Evolutionary conservation across 225 moss, liverwort and hornwort species (phyloP), one percentile per base, ranked within the genome.

Genomic region (Marchantia polymorpha): DNA sequence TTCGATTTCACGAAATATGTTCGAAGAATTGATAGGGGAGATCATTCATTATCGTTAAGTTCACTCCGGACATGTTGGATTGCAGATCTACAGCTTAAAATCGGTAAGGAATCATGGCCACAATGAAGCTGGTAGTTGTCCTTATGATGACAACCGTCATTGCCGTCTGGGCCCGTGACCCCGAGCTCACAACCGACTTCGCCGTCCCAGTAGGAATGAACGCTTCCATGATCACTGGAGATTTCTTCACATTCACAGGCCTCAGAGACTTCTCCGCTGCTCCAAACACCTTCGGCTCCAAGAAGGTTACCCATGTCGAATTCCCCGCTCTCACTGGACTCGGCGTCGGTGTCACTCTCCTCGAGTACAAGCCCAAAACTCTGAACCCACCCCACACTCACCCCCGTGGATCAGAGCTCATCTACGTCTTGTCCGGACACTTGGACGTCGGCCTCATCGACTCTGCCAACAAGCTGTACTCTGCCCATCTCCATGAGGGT

Each of bases 331-430:
- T 85, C 3, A 7, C 70, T 27, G 78, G 81, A 8, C 69, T 79
- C 55, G 78, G 85, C 0, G 69, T 82, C 4, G 73, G 77, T 10
- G 64, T 48, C 22, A 66, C 85, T 20, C 17, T 85, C 12, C 60
- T 85, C 52, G 51, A 69, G 23, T 85, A 74, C 60, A 49, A 66
- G 25, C 66, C 75, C 4, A 81, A 55, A 0, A 70, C 79, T 11
- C 13, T 82, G 55, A 83, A 82, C 74, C 81, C 52, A 1, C 84
- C 82, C 8, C 85, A 88, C 64, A 83, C 82, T 14, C 85, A 83
- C 63, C 85, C 78, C 1, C 71, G 79, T 17, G 85, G 80, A 8
- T 73, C 83, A 0, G 85, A 88, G 64, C 47, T 81, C 16, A 64
- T 88, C 8, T 83, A 64, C 73, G 55, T 83, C 30, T 0, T 85